Conservation (phyloP, 352 stramenopile species). For the Phytopythium oedochilum region DNA sequence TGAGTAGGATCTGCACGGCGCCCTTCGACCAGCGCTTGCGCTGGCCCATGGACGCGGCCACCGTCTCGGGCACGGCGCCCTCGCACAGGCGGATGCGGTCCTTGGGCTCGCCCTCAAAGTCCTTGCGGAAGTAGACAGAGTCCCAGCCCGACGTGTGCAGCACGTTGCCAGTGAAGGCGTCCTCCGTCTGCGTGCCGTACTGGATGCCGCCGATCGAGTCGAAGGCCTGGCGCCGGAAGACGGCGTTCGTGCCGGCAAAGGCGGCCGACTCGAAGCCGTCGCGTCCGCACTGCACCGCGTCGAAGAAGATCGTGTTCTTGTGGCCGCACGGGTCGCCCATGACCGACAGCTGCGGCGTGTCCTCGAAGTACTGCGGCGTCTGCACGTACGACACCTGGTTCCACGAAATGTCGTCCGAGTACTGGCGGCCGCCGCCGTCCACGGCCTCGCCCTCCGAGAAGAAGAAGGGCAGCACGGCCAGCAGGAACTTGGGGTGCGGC, state of each 20-base stretch:
- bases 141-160: conserved; percentile 82
- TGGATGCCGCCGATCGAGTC: conserved; percentile 88
- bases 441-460: conserved; percentile 87
- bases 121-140: conserved; percentile 88
- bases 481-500: conserved; percentile 84
- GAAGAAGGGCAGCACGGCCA: conserved; percentile 86
- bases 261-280: conserved; percentile 85
- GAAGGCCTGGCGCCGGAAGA: conserved; percentile 87
- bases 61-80: conserved; percentile 78
- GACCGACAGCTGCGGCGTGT: conserved; percentile 76
- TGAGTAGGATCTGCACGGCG: conserved; percentile 84
- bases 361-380: conserved; percentile 89
- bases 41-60: conserved; percentile 82
- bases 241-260: conserved; percentile 87
- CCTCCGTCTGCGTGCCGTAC: conserved; percentile 88
- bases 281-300: conserved; percentile 83
- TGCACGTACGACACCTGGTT: conserved; percentile 89
- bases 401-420: conserved; percentile 87
- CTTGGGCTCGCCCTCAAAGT: conserved; percentile 84
- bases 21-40: conserved; percentile 88
- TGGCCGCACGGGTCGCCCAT: conserved; percentile 88
- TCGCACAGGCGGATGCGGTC: conserved; percentile 85
- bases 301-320: conserved; percentile 91
- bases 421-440: conserved; percentile 76
- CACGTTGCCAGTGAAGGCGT: conserved; percentile 88